Evolutionary conservation across 2,329 filamentous ascomycete species (phyloP), one percentile per base, ranked within the genome.

Genomic region (Fragosphaeria purpurea): DNA sequence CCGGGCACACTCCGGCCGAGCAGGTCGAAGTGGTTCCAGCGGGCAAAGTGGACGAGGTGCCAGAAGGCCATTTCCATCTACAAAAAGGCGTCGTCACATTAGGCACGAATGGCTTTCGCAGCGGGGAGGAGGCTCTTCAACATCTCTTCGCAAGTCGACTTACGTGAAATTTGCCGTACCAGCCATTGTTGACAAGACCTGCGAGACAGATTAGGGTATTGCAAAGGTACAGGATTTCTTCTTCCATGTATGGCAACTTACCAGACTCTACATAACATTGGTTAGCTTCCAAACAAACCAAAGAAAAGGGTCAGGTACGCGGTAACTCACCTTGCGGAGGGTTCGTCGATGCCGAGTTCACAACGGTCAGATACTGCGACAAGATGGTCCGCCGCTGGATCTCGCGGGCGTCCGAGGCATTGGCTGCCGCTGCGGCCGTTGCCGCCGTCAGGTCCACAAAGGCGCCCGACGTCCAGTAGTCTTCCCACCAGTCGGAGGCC

Each of bases 101-200:
- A 22, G 22, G 3, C 22, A 22, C 22, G 22, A 22, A 22, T 22
- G 2, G 22, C 22, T 22, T 22, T 22, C 22, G 22, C 22, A 22
- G 22, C 22, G 22, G 22, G 22, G 3, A 22, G 22, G 2, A 22
- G 22, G 22, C 22, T 22, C 22, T 22, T 22, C 22, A 22, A 22
- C 22, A 22, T 22, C 22, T 22, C 22, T 22, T 22, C 22, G 22
- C 22, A 22, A 22, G 22, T 22, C 22, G 22, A 55, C 62, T 59
- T 57, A 66, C 64, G 53, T 76, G 75, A 54, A 77, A 77, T 50
- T 79, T 78, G 11, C 75, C 75, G 52, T 76, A 76, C 74, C 75
- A 78, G 22, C 74, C 70, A 58, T 78, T 75, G 56, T 77, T 77
- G 9, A 73, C 71, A 6, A 77, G 64, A 6, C 74, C 74, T 42